These are phyloP conservation scores for Podospora didyma DNA, from an alignment of 495 filamentous ascomycete species.

Conservation along the genomic window DNA sequence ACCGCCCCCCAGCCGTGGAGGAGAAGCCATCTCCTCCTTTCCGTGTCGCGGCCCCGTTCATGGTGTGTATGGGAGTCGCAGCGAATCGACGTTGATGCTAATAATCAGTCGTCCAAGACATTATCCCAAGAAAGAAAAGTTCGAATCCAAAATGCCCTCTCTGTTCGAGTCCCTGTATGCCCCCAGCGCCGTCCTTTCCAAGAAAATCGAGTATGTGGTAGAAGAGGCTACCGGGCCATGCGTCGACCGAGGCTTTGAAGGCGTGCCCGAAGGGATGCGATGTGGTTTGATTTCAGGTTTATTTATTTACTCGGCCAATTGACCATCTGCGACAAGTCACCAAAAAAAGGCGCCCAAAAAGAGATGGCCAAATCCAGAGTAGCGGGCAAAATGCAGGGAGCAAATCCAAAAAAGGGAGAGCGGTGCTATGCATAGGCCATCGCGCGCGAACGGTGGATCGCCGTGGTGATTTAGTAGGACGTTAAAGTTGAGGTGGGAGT, in stretches of 20 bases:
- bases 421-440: neutral
- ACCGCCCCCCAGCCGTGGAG: neutral
- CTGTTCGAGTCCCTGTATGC: neutral
- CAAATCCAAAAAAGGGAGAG: slow-evolving; percentile 8
- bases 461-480: neutral
- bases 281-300: neutral
- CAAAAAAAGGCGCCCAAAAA: neutral
- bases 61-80: slow-evolving; percentile 2
- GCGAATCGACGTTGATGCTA: slow-evolving; percentile 5
- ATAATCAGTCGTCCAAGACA: slow-evolving; percentile 19
- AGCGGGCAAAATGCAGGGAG: neutral
- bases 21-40: slow-evolving; percentile 13
- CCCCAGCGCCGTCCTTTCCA: neutral
- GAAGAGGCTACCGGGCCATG: slow-evolving; percentile 8
- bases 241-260: neutral
- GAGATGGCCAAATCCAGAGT: neutral
- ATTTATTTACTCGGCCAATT: neutral
- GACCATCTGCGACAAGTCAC: neutral
- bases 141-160: slow-evolving; percentile 1
- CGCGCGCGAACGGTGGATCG: neutral
- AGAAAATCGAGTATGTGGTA: neutral
- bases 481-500: neutral
- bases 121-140: slow-evolving; percentile 13
- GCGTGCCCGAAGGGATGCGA: neutral
- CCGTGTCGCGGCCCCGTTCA: slow-evolving; percentile 19